phyloP scores from a whole-genome alignment of 2,329 filamentous ascomycete species.

The Emericellopsis atlantica region DNA sequence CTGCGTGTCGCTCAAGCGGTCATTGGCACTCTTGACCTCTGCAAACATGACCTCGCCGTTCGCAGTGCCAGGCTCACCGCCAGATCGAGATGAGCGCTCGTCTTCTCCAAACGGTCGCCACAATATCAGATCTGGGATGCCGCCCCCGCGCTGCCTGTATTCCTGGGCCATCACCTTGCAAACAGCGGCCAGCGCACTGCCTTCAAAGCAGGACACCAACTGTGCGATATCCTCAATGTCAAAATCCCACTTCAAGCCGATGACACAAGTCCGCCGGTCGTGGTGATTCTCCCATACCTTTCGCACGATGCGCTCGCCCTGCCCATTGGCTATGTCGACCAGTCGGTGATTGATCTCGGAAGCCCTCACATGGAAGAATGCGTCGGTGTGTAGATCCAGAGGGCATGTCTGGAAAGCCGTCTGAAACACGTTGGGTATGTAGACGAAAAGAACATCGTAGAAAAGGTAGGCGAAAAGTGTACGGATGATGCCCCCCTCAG shows the following conservation, averaged over 20 bases:
- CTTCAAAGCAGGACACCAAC: constrained; percentile 65
- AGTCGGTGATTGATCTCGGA: constrained; percentile 83
- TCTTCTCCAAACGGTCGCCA: constrained; percentile 43
- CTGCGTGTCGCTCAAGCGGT: constrained; percentile 91
- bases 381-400: constrained; percentile 82
- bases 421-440: constrained; percentile 94
- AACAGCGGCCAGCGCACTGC: constrained; percentile 67
- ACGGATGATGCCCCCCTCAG: constrained; percentile 82
- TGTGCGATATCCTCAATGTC: constrained; percentile 66
- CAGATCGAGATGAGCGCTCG: constrained; percentile 1
- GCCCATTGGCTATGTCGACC: constrained; percentile 77
- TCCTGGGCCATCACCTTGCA: constrained; percentile 96
- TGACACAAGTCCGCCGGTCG: constrained; percentile 66
- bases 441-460: constrained; percentile 84
- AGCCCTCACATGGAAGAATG: constrained; percentile 75
- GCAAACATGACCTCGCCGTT: constrained; percentile 59
- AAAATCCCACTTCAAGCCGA: constrained; percentile 87
- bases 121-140: constrained; percentile 84
- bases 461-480: constrained; percentile 87
- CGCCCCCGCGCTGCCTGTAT: constrained; percentile 74
- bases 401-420: constrained; percentile 91
- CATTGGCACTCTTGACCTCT: constrained; percentile 76
- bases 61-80: constrained; percentile 17
- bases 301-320: constrained; percentile 52
- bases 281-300: constrained; percentile 56